Evolutionary conservation across 2,329 filamentous ascomycete genomes (phyloP).

Genomic region (Teratosphaeria gauchensis): DNA sequence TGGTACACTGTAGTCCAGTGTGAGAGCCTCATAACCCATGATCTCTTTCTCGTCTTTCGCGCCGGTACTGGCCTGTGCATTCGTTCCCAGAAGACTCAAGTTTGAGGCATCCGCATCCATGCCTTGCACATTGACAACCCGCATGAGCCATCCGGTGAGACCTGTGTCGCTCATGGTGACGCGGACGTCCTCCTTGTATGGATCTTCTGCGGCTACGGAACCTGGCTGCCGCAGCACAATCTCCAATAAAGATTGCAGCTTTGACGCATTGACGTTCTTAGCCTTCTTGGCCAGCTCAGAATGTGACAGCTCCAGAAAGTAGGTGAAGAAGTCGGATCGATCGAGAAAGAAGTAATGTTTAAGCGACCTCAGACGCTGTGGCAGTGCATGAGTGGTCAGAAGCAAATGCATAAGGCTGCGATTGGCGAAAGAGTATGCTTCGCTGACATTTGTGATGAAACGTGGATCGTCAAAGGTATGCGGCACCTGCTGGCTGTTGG

Average conservation of each 20-base stretch:
- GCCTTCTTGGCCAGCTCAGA: conserved; percentile 76
- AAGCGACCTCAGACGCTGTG: conserved; percentile 74
- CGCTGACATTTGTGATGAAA: conserved; percentile 93
- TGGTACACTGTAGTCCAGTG: conserved; percentile 87
- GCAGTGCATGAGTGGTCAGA: conserved; percentile 83
- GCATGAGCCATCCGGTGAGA: conserved; percentile 86
- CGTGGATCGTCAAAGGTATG: conserved; percentile 81
- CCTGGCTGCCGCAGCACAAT: conserved; percentile 92
- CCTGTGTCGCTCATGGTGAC: conserved; percentile 94
- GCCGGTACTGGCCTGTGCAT: conserved; percentile 46
- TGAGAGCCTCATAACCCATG: conserved; percentile 80
- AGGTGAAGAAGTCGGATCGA: conserved; percentile 93
- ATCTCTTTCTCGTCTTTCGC: conserved; percentile 75
- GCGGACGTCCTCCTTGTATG: conserved; percentile 97
- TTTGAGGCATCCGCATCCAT: conserved; percentile 57
- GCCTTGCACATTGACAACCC: conserved; percentile 92
- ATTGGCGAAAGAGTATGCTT: conserved; percentile 90
- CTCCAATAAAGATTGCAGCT: conserved; percentile 91
- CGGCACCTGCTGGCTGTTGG: conserved; percentile 83
- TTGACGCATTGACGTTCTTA: conserved; percentile 79
- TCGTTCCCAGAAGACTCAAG: conserved; percentile 56
- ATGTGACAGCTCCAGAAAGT: conserved; percentile 85
- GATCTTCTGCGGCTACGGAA: conserved; percentile 84
- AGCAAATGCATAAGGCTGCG: conserved; percentile 84
- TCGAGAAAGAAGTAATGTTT: conserved; percentile 99